Evolutionary conservation across 2,329 filamentous ascomycete species (phyloP), one percentile per base, ranked within the genome.

Genomic region (Colletotrichum tamarilloi): DNA sequence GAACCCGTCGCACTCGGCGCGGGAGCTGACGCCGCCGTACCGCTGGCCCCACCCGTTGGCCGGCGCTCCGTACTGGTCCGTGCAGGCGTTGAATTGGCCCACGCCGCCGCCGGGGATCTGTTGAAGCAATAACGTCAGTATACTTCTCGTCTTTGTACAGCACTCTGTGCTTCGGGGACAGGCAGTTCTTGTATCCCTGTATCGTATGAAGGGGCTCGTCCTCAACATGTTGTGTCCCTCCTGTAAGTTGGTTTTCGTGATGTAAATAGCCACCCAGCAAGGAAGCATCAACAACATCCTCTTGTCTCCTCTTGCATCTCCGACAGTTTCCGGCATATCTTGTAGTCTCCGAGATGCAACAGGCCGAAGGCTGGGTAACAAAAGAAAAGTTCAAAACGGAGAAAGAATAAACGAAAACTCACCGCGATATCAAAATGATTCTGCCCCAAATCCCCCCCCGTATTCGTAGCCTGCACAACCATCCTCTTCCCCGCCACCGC

Each of bases 391-490:
- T 9, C 46, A n/a, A 67, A 24, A 52, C n/a, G 19, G 42, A 62
- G 2, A 55, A 19, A 62, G 35, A 9, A 42, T 6, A 49, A 30
- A 49, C 49, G 24, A 68, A 49, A 32, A 80, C 81, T 28, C 76
- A 84, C 82, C 38, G 84, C 84, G 68, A 90, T 78, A 80, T 90
- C 87, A 78, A 90, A 90, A 75, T 90, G 88, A 74, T 89, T 89
- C 63, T 83, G 78, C 4, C 84, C 85, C 68, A 90, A 79, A 75
- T 90, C 88, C 12, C 83, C 85, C 4, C 88, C 89, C 19, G 88
- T 91, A 77, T 91, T 91, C 19, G 87, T 89, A 11, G 88, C 88
- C 81, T 91, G 89, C 38, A 91, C 86, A 53, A 91, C 84, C 85
- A 91, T 87, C 78, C 85, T 89, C 83, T 91, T 91, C 62, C 89